Base-by-base conservation (phyloP, 805 yeast species). In the Kluyveromyces nonfermentans region DNA sequence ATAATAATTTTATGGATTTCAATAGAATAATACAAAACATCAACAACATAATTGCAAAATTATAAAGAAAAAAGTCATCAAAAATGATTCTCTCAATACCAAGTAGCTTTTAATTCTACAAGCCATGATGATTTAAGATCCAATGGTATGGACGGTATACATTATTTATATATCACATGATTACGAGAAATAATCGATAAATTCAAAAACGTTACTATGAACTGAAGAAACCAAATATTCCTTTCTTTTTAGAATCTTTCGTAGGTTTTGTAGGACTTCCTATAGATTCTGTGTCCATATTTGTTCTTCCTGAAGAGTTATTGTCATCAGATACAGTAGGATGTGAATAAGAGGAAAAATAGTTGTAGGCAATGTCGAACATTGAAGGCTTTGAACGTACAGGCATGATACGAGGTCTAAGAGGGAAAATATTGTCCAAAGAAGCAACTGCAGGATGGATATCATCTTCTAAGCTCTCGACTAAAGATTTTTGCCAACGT, bases 291-390 rank as follows among this genome's bases (percentile, higher is more conserved):
- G 9, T 40, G 14, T 17, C 39, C 40, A n/a, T 34, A 54, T n/a
- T 50, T 54, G n/a, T 34, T 45, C 31, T 36, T 59, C 31, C 37
- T 59, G 33, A 65, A 68, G 55, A 79, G n/a, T n/a, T n/a, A n/a
- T n/a, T n/a, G n/a, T n/a, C n/a, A n/a, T n/a, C n/a, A n/a, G n/a
- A n/a, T n/a, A n/a, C n/a, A n/a, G n/a, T n/a, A n/a, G n/a, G n/a
- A n/a, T n/a, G n/a, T n/a, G n/a, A n/a, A n/a, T 25, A 25, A 10
- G 12, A 80, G 31, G 72, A 70, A 42, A 89, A 74, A 57, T 85
- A 88, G 60, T 88, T 89, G 69, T 72, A 89, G 0, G 95, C 97
- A 50, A 86, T 70, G 60, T 90, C 98, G 55, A 87, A 93, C 55
- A 89, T 74, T 8, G 88, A 95, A 0, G 98, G 96, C 64, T 93